phyloP scores from a whole-genome alignment of 2,329 filamentous ascomycete species.

The Ascochyta pisi region DNA sequence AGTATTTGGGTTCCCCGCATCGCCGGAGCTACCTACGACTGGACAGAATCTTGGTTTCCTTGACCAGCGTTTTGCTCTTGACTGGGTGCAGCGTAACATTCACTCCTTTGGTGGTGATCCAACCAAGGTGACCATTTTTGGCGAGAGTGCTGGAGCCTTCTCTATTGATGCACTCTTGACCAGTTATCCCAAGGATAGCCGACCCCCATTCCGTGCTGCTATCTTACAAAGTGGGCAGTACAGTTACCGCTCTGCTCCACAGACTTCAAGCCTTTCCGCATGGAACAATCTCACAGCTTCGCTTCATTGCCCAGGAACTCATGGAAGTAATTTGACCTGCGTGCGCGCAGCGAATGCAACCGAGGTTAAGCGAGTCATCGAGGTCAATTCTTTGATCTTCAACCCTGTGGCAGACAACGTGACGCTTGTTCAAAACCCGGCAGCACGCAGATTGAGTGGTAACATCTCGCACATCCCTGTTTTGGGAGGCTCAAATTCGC shows the following conservation, averaged over 20 bases:
- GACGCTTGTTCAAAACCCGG: conserved; percentile 29
- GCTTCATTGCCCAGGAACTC: conserved; percentile 30
- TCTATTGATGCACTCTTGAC: conserved; percentile 38
- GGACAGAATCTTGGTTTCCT: conserved; percentile 60
- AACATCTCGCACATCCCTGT: conserved; percentile 39
- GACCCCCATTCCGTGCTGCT: conserved; percentile 38
- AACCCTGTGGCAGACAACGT: conserved; percentile 29
- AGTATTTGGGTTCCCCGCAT: conserved; percentile 41
- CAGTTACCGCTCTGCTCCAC: conserved; percentile 25
- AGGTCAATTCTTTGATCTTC: conserved; percentile 30
- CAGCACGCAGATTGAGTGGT: conserved; percentile 22
- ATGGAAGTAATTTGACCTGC: conserved; percentile 30
- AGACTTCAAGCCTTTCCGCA: conserved; percentile 15
- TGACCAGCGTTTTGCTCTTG: conserved; percentile 62
- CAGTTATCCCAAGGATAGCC: conserved; percentile 28
- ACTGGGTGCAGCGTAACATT: conserved; percentile 62
- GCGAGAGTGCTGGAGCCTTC: conserved; percentile 37
- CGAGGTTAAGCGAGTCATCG: conserved; percentile 27
- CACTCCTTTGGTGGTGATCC: conserved; percentile 58
- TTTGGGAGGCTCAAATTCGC: conserved; percentile 33
- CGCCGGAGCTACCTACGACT: conserved; percentile 28
- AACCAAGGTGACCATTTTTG: conserved; percentile 57
- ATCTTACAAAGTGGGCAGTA: conserved; percentile 39
- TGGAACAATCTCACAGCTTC: conserved; percentile 33
- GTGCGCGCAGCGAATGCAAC: conserved; percentile 28